These are phyloP conservation scores for Alternaria triticina DNA, from an alignment of 2,329 filamentous ascomycete genomes.

Conservation along the genomic window DNA sequence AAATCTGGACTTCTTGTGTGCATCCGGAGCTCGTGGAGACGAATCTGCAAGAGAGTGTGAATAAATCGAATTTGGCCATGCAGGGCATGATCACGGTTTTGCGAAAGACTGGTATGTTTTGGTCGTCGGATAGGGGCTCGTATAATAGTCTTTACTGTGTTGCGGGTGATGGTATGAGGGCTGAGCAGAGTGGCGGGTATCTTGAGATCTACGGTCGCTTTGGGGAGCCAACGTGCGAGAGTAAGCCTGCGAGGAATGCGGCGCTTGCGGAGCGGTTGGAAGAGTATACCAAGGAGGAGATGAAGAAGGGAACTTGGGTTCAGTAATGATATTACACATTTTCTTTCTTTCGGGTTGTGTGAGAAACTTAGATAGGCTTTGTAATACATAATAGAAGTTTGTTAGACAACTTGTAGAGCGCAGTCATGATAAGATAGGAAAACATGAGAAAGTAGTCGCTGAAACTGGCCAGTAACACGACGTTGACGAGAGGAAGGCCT, in stretches of 20 bases:
- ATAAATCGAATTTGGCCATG: background rate
- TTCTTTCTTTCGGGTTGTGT: no score
- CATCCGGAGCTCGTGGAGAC: conserved; percentile 30
- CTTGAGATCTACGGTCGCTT: conserved; percentile 3
- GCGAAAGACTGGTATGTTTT: background rate
- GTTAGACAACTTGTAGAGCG: background rate
- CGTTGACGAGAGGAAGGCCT: background rate
- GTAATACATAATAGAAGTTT: background rate
- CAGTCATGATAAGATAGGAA: background rate
- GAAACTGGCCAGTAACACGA: no score
- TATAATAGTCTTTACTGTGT: conserved; percentile 12
- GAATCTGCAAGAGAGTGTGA: conserved; percentile 8
- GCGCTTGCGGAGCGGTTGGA: conserved; percentile 10
- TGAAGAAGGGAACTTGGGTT: background rate
- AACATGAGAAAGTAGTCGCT: background rate
- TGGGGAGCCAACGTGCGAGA: conserved; percentile 12
- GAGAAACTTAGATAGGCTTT: background rate
- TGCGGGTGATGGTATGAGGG: conserved; percentile 5
- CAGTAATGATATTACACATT: background rate
- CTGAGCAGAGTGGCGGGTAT: conserved; percentile 8
- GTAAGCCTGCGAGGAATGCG: conserved; percentile 4
- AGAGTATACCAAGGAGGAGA: conserved; percentile 7
- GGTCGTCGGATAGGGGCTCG: conserved; percentile 5
- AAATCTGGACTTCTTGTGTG: conserved; percentile 20
- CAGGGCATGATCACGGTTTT: background rate